phyloP scores from a whole-genome alignment of 2,329 filamentous ascomycete species.

The Xylariomycetidae sp. region DNA sequence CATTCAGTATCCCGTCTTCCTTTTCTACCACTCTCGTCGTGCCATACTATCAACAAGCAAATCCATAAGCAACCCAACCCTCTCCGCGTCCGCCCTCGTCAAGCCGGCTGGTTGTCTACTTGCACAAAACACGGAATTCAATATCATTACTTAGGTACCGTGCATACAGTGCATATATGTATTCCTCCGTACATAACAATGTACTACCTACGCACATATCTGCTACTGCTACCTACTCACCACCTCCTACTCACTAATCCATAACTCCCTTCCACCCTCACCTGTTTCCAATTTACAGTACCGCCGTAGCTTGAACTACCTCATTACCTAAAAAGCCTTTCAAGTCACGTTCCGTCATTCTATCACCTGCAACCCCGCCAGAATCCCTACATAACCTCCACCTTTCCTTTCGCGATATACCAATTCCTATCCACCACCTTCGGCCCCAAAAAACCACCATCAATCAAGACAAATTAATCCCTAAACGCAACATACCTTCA shows the following conservation, averaged over 20 bases:
- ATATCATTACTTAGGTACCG: too few relatives aligned
- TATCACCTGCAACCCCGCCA: constrained; percentile 27
- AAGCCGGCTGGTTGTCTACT: too few relatives aligned
- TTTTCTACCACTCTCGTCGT: too few relatives aligned
- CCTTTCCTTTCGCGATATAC: constrained; percentile 9
- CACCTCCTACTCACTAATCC: constrained; percentile 7
- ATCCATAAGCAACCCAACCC: too few relatives aligned
- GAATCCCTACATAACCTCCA: constrained; percentile 24
- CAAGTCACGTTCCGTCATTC: constrained; percentile 30
- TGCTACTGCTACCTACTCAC: constrained; percentile 1
- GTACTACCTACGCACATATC: not conserved
- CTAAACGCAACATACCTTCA: constrained; percentile 13
- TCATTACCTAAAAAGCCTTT: constrained; percentile 26
- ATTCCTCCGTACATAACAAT: constrained; percentile 1
- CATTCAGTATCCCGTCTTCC: too few relatives aligned
- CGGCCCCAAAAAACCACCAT: too few relatives aligned
- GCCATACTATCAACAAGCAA: too few relatives aligned
- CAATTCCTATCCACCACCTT: too few relatives aligned
- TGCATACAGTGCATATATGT: constrained; percentile 2
- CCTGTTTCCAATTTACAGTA: too few relatives aligned
- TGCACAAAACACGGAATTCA: too few relatives aligned
- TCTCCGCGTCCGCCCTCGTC: too few relatives aligned
- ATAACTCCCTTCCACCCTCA: constrained; percentile 1
- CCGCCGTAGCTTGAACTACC: constrained; percentile 19
- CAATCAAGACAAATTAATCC: too few relatives aligned